A percentile compares a stretch with the other conserved stretches of the same genome.
Conservation (phyloP, 495 filamentous ascomycete species). For the Penicillium dipodomyicola region DNA sequence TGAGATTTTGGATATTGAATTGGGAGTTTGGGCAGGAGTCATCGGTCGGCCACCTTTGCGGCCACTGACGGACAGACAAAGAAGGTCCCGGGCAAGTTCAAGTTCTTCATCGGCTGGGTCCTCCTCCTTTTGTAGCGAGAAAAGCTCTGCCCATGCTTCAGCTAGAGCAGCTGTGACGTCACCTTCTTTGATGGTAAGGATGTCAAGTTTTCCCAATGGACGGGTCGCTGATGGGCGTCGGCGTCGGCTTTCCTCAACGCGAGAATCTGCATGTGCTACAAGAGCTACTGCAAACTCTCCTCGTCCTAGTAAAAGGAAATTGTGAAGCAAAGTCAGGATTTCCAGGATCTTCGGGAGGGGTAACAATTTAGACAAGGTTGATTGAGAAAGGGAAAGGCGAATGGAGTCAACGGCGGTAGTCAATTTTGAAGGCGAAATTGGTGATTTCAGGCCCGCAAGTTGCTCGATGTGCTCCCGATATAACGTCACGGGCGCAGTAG, state of each 20-base stretch:
- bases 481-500: conserved; percentile 57
- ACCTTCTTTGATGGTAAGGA: conserved; percentile 76
- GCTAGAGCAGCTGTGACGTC: conserved; percentile 74
- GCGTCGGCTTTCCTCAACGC: conserved; percentile 53
- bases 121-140: conserved; percentile 67
- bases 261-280: conserved; percentile 77
- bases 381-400: conserved; percentile 75
- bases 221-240: conserved; percentile 27
- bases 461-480: conserved; percentile 69
- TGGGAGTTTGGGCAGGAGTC: conserved; percentile 36
- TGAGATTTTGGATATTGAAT: conserved; percentile 31
- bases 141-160: conserved; percentile 73
- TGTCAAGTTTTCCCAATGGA: conserved; percentile 40
- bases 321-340: conserved; percentile 70
- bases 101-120: conserved; percentile 72
- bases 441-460: conserved; percentile 68
- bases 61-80: conserved; percentile 62
- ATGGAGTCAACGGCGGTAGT: conserved; percentile 71
- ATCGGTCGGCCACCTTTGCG: conserved; percentile 23
- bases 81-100: conserved; percentile 73
- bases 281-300: conserved; percentile 90
- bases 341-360: conserved; percentile 74
- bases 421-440: conserved; percentile 67
- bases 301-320: conserved; percentile 82
- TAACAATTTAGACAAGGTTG: conserved; percentile 73